Base-by-base conservation (phyloP, 805 yeast genomes). In the Metschnikowia bowlesiae region DNA sequence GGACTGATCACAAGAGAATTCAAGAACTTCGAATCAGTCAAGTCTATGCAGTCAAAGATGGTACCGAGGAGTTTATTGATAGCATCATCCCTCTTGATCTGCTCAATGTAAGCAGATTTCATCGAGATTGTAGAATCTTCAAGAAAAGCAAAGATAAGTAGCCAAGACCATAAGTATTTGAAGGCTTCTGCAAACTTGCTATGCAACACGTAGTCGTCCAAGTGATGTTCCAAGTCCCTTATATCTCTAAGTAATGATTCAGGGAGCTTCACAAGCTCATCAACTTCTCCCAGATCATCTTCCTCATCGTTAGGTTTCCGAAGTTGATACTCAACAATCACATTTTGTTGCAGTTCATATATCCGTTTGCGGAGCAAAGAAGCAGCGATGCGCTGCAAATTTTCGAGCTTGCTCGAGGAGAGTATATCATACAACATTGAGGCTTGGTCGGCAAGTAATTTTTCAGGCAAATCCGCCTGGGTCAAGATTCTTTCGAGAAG, bases 81-180 rank as follows among this genome's bases (percentile, higher is more conserved):
- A n/a, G 76, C 61, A 30, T 73, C 78, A 7, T 65, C 61, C 3
- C 49, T 54, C 29, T 78, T 80, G 49, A 89, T 62, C 55, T 85
- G 85, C 18, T 68, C 72, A 34, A 84, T 76, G 58, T 85, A 87
- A 39, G 75, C 71, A 42, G 79, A 75, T 50, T 90, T 76, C 55
- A 89, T 74, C 38, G 80, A 78, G 55, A 81, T 82, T 0, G 94
- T 81, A 6, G 86, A 77, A 51, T 82, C 81, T 46, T 77, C 74
- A 62, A 89, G 86, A 63, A 82, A 82, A 30, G 68, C 70, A 54
- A 87, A 74, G 0, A 87, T 64, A 48, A 88, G 69, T 53, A 68
- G 69, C 95, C 96, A 90, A 49, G 81, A 69, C 84, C 87, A 84
- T 33, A 85, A 56, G 60, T 79, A 85, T 18, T 64, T 69, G 30